Conservation (phyloP, 495 filamentous ascomycete genomes). For the Penicillium pancosmium region DNA sequence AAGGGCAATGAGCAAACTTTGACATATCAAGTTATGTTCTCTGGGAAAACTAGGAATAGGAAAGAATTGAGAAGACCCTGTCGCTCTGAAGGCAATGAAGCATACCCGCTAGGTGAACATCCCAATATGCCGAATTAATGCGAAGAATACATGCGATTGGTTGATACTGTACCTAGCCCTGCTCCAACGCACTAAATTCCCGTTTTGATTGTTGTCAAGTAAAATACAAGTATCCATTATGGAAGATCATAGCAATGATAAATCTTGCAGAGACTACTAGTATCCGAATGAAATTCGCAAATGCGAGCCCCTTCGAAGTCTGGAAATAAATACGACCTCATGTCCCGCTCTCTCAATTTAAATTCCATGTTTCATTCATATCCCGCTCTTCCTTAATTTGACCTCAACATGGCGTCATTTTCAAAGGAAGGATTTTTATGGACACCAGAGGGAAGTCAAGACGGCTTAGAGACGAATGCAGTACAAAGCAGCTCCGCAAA, state of each 20-base stretch:
- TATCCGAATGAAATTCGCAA: no score
- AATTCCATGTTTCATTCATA: background rate
- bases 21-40: background rate
- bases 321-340: background rate
- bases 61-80: no score
- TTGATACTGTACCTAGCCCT: background rate
- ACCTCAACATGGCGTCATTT: background rate
- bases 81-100: no score
- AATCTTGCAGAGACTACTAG: no score
- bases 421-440: slow-evolving; percentile 13
- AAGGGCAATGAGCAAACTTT: background rate
- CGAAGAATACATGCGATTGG: background rate
- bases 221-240: background rate
- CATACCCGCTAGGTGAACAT: no score
- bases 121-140: background rate
- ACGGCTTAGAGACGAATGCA: slow-evolving; percentile 1
- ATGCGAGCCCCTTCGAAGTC: no score
- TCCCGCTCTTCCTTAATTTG: background rate
- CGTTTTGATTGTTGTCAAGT: background rate
- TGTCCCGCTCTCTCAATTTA: background rate
- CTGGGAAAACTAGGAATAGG: no score
- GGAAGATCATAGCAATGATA: no score
- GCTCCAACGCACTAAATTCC: background rate
- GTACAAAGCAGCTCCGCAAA: background rate
- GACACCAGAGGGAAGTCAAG: background rate